Evolutionary conservation across 257 asterid species (phyloP).

Genomic region (Gentiana dahurica): DNA sequence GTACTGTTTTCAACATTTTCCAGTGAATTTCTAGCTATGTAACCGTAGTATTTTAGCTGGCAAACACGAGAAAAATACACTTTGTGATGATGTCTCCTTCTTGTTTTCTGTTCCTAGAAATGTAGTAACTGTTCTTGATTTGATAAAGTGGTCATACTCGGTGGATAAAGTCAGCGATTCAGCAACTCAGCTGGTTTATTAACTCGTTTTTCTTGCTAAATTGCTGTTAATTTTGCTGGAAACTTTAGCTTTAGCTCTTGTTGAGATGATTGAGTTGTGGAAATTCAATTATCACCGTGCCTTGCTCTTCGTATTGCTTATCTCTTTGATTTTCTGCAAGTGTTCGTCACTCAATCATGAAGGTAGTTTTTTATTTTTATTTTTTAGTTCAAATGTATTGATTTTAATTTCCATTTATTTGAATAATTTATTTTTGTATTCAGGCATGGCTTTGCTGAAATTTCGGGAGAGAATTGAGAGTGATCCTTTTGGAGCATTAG

Average conservation of each 20-base stretch:
- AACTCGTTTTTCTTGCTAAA: no score
- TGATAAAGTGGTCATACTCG: constrained; percentile 4
- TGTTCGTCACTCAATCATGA: constrained; percentile 43
- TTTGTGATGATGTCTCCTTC: no score
- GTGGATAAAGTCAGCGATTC: neutral
- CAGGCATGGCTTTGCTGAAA: constrained; percentile 66
- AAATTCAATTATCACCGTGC: constrained; percentile 12
- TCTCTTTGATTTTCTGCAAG: constrained; percentile 14
- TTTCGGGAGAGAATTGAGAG: constrained; percentile 38
- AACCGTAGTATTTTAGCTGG: neutral
- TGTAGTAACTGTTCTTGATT: no score
- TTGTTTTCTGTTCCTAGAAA: no score
- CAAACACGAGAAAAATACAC: no score
- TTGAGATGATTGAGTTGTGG: constrained; percentile 21
- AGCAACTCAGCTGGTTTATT: no score
- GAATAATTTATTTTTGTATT: neutral
- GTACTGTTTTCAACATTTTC: no score
- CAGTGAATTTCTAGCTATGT: no score
- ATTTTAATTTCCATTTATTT: neutral
- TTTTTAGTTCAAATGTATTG: constrained; percentile 1
- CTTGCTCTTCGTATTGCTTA: constrained; percentile 13
- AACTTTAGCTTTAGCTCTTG: neutral
- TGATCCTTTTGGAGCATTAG: constrained; percentile 60
- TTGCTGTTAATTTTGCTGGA: no score
- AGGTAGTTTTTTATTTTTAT: constrained; percentile 32